These are phyloP conservation scores for Wickerhamomyces ciferrii DNA, from an alignment of 805 yeast genomes.

Conservation along the genomic window DNA sequence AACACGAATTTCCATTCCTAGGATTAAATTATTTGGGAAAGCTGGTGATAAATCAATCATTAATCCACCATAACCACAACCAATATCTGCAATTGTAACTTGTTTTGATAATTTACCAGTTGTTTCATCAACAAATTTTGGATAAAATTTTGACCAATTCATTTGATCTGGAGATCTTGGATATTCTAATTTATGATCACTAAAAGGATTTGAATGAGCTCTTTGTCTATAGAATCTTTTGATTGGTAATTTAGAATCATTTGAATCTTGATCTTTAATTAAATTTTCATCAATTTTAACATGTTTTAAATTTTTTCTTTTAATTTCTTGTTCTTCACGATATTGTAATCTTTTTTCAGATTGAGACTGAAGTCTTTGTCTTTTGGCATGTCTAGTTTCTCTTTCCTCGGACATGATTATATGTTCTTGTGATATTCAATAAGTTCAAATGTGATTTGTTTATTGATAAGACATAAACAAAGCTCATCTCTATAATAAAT, in stretches of 20 bases:
- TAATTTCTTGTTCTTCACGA: conserved; percentile 42
- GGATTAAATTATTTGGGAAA: conserved; percentile 66
- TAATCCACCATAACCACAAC: conserved; percentile 97
- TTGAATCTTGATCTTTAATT: conserved; percentile 8
- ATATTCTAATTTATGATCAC: conserved; percentile 89
- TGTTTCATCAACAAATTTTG: conserved; percentile 43
- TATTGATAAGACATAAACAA: too few relatives aligned
- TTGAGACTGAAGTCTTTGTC: too few relatives aligned
- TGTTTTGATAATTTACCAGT: conserved; percentile 37
- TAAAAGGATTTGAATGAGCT: conserved; percentile 96
- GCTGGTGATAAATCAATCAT: conserved; percentile 72
- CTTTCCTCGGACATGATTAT: background rate
- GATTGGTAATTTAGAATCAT: conserved; percentile 57
- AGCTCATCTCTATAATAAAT: background rate
- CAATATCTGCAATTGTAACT: conserved; percentile 91
- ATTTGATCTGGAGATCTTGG: conserved; percentile 76
- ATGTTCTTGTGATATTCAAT: too few relatives aligned
- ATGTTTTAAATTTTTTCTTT: conserved; percentile 40
- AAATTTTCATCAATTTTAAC: conserved; percentile 36
- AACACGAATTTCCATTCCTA: conserved; percentile 97
- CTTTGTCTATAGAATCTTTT: conserved; percentile 91
- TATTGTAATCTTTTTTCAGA: conserved; percentile 30
- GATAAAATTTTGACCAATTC: conserved; percentile 84
- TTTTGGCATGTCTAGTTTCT: too few relatives aligned
- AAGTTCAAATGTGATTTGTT: too few relatives aligned